Evolutionary conservation across 306 rosid genomes (phyloP).

Genomic region (Abrus precatorius): DNA sequence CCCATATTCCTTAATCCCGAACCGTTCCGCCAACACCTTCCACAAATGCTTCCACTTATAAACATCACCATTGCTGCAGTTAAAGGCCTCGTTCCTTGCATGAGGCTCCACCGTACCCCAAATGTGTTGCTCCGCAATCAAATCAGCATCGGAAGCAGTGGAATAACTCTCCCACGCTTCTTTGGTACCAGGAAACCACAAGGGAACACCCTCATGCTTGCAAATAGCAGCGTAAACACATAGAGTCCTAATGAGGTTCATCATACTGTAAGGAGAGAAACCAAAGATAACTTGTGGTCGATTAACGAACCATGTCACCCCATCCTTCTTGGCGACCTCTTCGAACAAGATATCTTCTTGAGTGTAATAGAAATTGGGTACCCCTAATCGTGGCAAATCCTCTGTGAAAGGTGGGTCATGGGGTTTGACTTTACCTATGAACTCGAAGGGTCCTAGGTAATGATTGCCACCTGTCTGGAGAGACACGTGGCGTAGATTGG

Average conservation of each 20-base stretch:
- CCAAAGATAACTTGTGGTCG: conserved; percentile 69
- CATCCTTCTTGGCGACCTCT: conserved; percentile 55
- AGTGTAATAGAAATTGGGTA: conserved; percentile 66
- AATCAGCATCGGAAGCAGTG: conserved; percentile 62
- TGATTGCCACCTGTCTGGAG: conserved; percentile 76
- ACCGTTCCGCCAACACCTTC: conserved; percentile 68
- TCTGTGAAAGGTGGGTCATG: conserved; percentile 77
- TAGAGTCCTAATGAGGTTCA: conserved; percentile 64
- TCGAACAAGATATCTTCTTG: conserved; percentile 61
- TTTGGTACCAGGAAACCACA: conserved; percentile 64
- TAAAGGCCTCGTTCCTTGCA: conserved; percentile 67
- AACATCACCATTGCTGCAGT: conserved; percentile 69
- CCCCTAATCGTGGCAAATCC: conserved; percentile 61
- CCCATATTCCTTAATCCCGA: conserved; percentile 65
- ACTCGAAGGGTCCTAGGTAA: conserved; percentile 63
- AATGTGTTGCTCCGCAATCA: conserved; percentile 69
- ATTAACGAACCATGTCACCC: conserved; percentile 67
- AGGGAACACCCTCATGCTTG: conserved; percentile 64
- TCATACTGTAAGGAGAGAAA: conserved; percentile 72
- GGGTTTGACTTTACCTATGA: conserved; percentile 28
- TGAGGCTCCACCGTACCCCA: conserved; percentile 69
- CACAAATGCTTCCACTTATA: conserved; percentile 76
- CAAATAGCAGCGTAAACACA: conserved; percentile 78
- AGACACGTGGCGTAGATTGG: conserved; percentile 67
- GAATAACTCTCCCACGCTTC: conserved; percentile 63